These are phyloP conservation scores for Rosa multiflora DNA, from an alignment of 306 rosid genomes.

Conservation along the genomic window DNA sequence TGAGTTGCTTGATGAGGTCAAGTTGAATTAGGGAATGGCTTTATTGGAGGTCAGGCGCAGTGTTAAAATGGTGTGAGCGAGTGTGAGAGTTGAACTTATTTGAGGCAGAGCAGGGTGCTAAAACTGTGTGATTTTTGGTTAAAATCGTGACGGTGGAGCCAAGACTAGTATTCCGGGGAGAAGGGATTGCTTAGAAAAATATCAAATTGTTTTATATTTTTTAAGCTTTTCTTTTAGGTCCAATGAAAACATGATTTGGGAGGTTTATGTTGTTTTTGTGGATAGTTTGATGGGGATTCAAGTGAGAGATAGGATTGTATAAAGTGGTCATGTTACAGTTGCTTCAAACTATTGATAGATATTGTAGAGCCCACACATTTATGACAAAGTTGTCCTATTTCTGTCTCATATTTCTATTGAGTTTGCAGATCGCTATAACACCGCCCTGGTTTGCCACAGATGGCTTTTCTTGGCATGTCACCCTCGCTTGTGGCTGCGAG, in stretches of 20 bases:
- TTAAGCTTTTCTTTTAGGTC: neutral
- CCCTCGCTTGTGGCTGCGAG: slow-evolving; percentile 93
- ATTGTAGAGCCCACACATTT: slow-evolving; percentile 7
- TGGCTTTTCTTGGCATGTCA: slow-evolving; percentile 95
- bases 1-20: neutral
- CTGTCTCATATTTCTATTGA: slow-evolving; percentile 71
- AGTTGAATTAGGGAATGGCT: neutral
- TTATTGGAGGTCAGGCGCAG: neutral
- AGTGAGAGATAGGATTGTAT: neutral
- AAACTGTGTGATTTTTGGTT: neutral
- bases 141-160: neutral
- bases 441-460: slow-evolving; percentile 99
- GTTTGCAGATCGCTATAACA: slow-evolving; percentile 99
- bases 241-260: neutral
- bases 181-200: neutral
- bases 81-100: neutral
- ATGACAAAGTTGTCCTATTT: slow-evolving; percentile 23
- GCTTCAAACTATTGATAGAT: slow-evolving; percentile 3
- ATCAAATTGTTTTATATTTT: neutral
- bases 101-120: neutral
- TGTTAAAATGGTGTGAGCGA: neutral
- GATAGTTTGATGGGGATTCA: neutral
- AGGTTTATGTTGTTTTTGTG: neutral
- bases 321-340: neutral
- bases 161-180: too few species aligned